Conservation (phyloP, 371 early-diverging fungal genomes). For the Syncephalastrum monosporum region DNA sequence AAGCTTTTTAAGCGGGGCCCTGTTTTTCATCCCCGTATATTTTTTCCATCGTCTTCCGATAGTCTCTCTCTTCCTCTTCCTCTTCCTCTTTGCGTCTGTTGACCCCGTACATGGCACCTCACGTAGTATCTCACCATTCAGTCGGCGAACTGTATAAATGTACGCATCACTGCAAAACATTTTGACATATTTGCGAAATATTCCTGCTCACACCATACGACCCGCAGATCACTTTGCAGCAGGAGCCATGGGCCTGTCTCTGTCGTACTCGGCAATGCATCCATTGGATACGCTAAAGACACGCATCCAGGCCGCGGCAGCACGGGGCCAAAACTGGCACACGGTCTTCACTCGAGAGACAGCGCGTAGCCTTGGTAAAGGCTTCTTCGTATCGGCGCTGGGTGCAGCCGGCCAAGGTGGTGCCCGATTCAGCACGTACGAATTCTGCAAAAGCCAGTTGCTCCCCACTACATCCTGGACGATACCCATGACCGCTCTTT, state of each 20-base stretch:
- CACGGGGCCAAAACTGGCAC: slow-evolving; percentile 36
- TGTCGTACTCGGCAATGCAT: slow-evolving; percentile 72
- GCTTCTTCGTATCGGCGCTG: slow-evolving; percentile 67
- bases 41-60: no score
- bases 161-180: slow-evolving; percentile 1
- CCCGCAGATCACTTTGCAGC: slow-evolving; percentile 60
- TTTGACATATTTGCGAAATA: neutral
- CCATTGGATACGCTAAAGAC: slow-evolving; percentile 75
- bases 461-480: slow-evolving; percentile 38
- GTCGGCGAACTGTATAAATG: slow-evolving; percentile 13
- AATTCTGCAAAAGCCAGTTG: slow-evolving; percentile 67
- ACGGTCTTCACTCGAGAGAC: slow-evolving; percentile 55
- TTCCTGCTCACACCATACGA: neutral
- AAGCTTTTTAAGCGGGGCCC: no score
- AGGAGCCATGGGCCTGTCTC: slow-evolving; percentile 67
- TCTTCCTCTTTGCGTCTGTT: no score
- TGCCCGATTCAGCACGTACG: slow-evolving; percentile 75
- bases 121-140: slow-evolving; percentile 1
- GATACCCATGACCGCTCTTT: slow-evolving; percentile 67
- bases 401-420: slow-evolving; percentile 81
- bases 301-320: slow-evolving; percentile 58
- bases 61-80: no score
- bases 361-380: slow-evolving; percentile 57
- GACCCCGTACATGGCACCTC: no score
- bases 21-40: no score